Evolutionary conservation across 2,329 filamentous ascomycete species (phyloP), one percentile per base, ranked within the genome.

Genomic region (Claviceps africana): DNA sequence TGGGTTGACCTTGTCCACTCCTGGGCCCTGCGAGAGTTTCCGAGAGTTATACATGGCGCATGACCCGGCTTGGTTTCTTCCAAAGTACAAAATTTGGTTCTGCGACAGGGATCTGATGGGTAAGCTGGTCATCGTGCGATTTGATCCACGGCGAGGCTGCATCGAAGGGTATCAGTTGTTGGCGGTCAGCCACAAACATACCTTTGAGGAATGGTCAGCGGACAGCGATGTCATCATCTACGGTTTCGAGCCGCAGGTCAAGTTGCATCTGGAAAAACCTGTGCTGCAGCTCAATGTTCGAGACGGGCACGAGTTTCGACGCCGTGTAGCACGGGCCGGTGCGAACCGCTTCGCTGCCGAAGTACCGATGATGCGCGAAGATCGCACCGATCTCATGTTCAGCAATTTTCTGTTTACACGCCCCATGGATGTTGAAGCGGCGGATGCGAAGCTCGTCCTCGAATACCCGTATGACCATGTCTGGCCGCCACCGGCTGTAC

Each of bases 71-170:
- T 96, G 90, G 90, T 95, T 95, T 61, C 72, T 96, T 1, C 75
- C 86, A 0, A 81, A 78, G 50, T 74, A 86, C 63, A 90, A 86
- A 66, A 72, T 96, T 56, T 96, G 90, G 90, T 91, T 95, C 62
- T 79, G 81, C 54, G 88, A 95, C 65, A 76, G 73, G 2, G 77
- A 82, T 31, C 75, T 88, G 47, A 83, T 78, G 1, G 90, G 90
- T 0, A 85, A 85, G 62, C 67, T 95, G 43, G 75, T 95, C 28
- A 62, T 95, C 40, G 76, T 78, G n/a, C 81, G 86, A 13, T 96
- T 89, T 61, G 82, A 95, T 62, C 77, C 81, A 46, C 70, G 78
- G 4, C 74, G 79, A 44, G 85, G 83, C 17, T 83, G 82, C 59
- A 95, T 96, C 52, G 86, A 93, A 67, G 88, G 81, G 3, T 88